Evolutionary conservation across 495 filamentous ascomycete genomes (phyloP), one percentile per base, ranked within the genome.

Genomic region (Podospora tetraspora): DNA sequence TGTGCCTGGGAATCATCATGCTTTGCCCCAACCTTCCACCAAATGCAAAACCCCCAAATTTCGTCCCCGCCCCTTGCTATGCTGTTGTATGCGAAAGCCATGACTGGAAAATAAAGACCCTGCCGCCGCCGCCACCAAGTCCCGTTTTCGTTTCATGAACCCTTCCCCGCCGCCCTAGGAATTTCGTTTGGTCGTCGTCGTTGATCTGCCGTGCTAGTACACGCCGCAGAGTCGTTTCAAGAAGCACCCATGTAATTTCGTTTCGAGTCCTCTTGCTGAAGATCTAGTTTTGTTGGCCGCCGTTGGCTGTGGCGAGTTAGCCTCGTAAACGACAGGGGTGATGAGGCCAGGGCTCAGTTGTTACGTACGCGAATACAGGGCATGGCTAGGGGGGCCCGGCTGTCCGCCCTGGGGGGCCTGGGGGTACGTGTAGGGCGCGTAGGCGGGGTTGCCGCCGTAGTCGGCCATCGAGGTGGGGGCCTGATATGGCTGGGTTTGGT

Each of bases 321-420:
- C 27, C 52, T 25, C 1, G 59, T 5, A 3, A 1, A 16, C 61
- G 4, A 37, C 57, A 57, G 10, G n/a, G n/a, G 24, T 11, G 22
- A 27, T n/a, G 6, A 22, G 16, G 22, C 16, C 12, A 67, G 24
- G 43, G 30, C 3, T 19, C 24, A 65, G 30, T 19, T 56, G 30
- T 21, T 11, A 75, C 76, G 89, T 83, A 89, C 91, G 87, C 82
- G 90, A 88, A 78, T 94, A 95, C 84, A 94, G 90, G 79, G 88
- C 76, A 74, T 79, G 79, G 85, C 80, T 87, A 81, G 81, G 82
- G 80, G 82, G 88, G 81, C 72, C 89, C 75, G 93, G 94, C 3
- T 91, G 90, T 61, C 43, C 43, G 19, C 43, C 43, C 43, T 52
- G 43, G 43, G 43, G 43, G 43, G 6, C 43, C 43, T 91, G 93